phyloP scores from a whole-genome alignment of 1,139 yeast genomes.

The Petasospora fabianii region DNA sequence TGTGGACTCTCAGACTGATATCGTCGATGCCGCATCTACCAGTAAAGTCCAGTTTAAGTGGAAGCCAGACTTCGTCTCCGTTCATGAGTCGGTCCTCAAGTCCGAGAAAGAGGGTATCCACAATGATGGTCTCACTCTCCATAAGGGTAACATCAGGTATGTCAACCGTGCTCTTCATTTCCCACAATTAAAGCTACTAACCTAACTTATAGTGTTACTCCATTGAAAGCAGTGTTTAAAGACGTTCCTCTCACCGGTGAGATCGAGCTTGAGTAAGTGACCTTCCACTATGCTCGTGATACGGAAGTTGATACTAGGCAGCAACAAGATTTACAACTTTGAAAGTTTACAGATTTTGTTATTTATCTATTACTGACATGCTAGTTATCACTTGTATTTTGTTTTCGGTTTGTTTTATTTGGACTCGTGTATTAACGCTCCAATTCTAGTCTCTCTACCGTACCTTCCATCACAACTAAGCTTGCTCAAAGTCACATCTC shows the following conservation, averaged over 20 bases:
- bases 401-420: too few species aligned
- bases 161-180: constrained; percentile 25
- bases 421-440: constrained; percentile 1
- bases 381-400: too few species aligned
- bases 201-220: constrained; percentile 60
- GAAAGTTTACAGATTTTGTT: not conserved
- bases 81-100: constrained; percentile 54
- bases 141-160: constrained; percentile 53
- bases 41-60: constrained; percentile 56
- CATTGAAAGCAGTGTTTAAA: constrained; percentile 71
- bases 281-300: not conserved
- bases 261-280: constrained; percentile 35
- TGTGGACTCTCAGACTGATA: constrained; percentile 34
- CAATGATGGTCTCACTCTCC: constrained; percentile 40
- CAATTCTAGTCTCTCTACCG: not conserved
- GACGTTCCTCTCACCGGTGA: constrained; percentile 59
- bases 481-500: not conserved
- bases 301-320: constrained; percentile 1
- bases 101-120: constrained; percentile 44
- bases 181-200: constrained; percentile 9
- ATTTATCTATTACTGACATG: not conserved
- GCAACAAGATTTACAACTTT: not conserved
- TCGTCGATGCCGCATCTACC: constrained; percentile 42
- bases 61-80: constrained; percentile 78
- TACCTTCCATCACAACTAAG: not conserved